Percentiles rank a stretch among this genome's conserved stretches.
Conservation (phyloP, 345 rosid species). For the Brassica cretica region DNA sequence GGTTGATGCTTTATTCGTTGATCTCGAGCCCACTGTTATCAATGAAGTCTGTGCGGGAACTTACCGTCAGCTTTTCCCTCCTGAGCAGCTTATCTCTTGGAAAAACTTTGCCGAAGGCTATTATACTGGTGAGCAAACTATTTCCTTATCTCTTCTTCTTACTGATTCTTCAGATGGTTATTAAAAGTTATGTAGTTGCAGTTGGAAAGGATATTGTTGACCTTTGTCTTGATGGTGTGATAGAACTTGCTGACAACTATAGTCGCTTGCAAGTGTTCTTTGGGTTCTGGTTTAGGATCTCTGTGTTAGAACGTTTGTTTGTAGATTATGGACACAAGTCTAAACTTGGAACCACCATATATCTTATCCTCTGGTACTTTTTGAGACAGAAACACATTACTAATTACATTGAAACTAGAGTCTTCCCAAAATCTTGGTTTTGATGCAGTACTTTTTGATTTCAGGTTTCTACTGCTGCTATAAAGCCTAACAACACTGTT, state of each 20-base stretch:
- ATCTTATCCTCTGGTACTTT: background rate
- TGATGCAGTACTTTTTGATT: background rate
- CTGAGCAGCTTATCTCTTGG: background rate
- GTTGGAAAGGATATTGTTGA: slow-evolving; percentile 65
- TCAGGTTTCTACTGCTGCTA: slow-evolving; percentile 34
- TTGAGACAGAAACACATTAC: background rate
- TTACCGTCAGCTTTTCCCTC: background rate
- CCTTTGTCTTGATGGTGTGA: slow-evolving; percentile 59
- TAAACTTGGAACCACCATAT: background rate
- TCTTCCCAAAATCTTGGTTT: background rate
- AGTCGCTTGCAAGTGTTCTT: slow-evolving; percentile 62
- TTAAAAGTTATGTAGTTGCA: slow-evolving; percentile 19
- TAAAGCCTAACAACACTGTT: background rate
- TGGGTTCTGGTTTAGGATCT: slow-evolving; percentile 63
- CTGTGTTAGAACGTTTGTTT: slow-evolving; percentile 54
- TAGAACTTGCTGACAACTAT: slow-evolving; percentile 60
- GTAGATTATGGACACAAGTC: background rate
- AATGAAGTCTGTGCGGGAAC: no score
- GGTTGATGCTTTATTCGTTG: no score
- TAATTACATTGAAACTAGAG: background rate
- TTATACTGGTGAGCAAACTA: background rate
- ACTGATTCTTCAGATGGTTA: background rate
- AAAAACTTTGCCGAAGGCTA: background rate
- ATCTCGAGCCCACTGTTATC: no score
- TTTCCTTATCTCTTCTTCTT: background rate